Base-by-base conservation (phyloP, 352 stramenopile genomes). In the Phytopythium boreale region DNA sequence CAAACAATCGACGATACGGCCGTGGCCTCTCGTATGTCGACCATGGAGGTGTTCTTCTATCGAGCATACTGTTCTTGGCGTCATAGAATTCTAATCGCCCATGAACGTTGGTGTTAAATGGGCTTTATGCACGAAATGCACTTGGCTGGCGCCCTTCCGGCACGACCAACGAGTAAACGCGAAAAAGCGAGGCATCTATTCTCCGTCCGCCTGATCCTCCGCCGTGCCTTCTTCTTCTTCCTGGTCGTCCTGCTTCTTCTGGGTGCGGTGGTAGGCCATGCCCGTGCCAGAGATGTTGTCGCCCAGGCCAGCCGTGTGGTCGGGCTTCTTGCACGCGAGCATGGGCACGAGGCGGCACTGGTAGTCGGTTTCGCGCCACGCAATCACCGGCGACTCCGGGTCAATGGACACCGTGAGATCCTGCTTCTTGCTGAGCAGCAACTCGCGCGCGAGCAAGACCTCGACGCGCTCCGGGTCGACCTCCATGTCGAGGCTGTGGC, bases 201-300 rank as follows among this genome's bases (percentile, higher is more conserved):
- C 24, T 34, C 8, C 47, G 47, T n/a, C 26, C 47, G 12, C 47
- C 12, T 12, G 24, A 24, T 34, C 3, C 1, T 59, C 31, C 20
- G 22, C 55, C 4, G 31, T n/a, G 1, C 10, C 22, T 8, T 37
- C 34, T 10, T 63, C 41, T 61, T 71, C 41, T 4, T 53, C 62
- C 37, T 63, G 39, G 24, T 68, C 63, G 26, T 44, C 63, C 43
- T 52, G 67, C 59, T 72, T 76, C 71, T 82, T 75, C 64, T 89
- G 74, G 24, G 89, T 57, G 34, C 71, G 69, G 68, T 95, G 86
- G 66, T 95, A 95, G 11, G 86, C 80, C 73, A 95, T 85, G 37
- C 86, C 86, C 22, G 82, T 92, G 55, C 86, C 86, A 4, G 86
- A 95, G 56, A 95, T 95, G 71, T 95, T 95, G 78, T 95, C 86